phyloP scores from a whole-genome alignment of 1,284 basidiomycete species.

The Heliocybe sulcata region DNA sequence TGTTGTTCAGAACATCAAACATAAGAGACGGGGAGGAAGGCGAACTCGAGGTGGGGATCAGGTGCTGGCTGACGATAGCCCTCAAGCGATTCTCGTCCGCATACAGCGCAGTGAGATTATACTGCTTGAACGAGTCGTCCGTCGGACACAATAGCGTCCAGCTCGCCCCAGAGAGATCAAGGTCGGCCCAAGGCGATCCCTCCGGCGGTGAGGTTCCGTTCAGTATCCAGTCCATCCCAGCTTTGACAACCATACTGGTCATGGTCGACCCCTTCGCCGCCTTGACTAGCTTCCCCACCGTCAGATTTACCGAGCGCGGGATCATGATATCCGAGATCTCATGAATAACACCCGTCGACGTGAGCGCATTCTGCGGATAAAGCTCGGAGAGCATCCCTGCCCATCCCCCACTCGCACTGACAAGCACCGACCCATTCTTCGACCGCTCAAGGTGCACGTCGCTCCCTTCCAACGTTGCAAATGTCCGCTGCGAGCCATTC shows the following conservation, averaged over 20 bases:
- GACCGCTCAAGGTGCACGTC: constrained; percentile 56
- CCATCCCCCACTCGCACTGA: constrained; percentile 73
- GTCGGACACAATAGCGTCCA: constrained; percentile 89
- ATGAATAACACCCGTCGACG: constrained; percentile 89
- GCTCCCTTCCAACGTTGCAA: constrained; percentile 66
- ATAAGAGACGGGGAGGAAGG: constrained; percentile 21
- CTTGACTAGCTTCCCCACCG: constrained; percentile 82
- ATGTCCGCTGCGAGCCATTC: constrained; percentile 62
- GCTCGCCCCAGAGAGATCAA: constrained; percentile 39
- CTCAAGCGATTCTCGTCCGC: constrained; percentile 53
- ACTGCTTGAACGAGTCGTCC: constrained; percentile 87
- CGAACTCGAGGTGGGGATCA: constrained; percentile 50
- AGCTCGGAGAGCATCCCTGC: constrained; percentile 55
- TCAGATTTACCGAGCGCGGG: constrained; percentile 83
- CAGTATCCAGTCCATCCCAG: constrained; percentile 85
- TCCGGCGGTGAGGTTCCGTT: constrained; percentile 76
- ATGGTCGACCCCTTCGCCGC: constrained; percentile 88
- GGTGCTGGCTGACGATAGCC: constrained; percentile 80
- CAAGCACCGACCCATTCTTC: constrained; percentile 39
- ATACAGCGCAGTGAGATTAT: constrained; percentile 80
- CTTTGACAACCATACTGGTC: constrained; percentile 75
- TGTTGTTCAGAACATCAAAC: constrained; percentile 44
- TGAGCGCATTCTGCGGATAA: constrained; percentile 60
- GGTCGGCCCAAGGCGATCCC: constrained; percentile 50
- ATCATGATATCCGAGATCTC: constrained; percentile 85